phyloP scores from a whole-genome alignment of 2,329 filamentous ascomycete species.

The Albophoma yamanashiensis region DNA sequence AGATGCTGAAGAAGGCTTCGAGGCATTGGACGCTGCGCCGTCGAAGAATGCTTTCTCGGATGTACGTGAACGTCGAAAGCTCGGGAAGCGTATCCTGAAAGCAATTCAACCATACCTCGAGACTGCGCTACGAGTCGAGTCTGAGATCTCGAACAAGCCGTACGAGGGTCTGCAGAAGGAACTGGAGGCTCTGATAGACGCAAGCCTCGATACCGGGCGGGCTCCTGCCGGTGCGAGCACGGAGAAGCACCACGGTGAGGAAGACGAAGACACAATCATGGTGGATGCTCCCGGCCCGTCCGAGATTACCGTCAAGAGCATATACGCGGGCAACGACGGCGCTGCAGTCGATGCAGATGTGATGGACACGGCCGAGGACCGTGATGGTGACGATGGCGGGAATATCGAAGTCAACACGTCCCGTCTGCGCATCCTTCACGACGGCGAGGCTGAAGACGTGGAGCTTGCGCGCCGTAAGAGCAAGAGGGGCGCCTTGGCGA shows the following conservation, averaged over 20 bases:
- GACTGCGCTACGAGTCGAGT: conserved; percentile 65
- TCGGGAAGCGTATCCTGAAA: conserved; percentile 86
- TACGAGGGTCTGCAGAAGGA: conserved; percentile 62
- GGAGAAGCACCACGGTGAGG: conserved; percentile 22
- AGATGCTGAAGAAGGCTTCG: conserved; percentile 16
- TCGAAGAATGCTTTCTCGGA: conserved; percentile 48
- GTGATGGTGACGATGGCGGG: conserved; percentile 23
- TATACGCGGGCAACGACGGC: conserved; percentile 13
- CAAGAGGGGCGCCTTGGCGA: conserved; percentile 10
- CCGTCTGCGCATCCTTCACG: conserved; percentile 16
- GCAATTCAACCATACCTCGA: conserved; percentile 70
- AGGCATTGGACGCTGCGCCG: conserved; percentile 34
- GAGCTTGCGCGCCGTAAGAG: conserved; percentile 11
- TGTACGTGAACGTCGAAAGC: conserved; percentile 67
- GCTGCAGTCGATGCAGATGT: conserved; percentile 17
- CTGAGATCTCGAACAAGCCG: conserved; percentile 63
- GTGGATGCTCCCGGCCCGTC: conserved; percentile 33
- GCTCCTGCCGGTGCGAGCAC: conserved; percentile 25
- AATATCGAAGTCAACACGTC: conserved; percentile 38
- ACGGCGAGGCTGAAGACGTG: conserved; percentile 4
- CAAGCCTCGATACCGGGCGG: conserved; percentile 48
- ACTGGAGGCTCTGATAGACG: conserved; percentile 62
- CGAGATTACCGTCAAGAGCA: conserved; percentile 35
- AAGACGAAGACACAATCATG: conserved; percentile 39
- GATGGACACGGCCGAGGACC: conserved; percentile 26